Percentiles rank a stretch among this genome's conserved stretches.
Evolutionary conservation across 768 basidiomycete species (phyloP).

Genomic region (Imleria badia): DNA sequence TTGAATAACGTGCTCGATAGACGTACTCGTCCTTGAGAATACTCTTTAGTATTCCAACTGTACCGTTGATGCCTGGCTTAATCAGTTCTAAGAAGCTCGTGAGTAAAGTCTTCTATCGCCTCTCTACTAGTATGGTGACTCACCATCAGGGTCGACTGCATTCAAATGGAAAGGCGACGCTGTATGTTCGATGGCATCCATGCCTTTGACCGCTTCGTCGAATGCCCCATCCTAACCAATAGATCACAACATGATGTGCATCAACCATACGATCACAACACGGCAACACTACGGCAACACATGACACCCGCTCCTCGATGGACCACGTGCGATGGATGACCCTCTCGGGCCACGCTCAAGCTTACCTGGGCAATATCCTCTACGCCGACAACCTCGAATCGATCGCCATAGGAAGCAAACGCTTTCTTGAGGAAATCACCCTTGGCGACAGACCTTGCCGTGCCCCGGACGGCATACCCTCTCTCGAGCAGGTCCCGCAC

Average conservation of each 20-base stretch:
- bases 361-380: slow-evolving; percentile 61
- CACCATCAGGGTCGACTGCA: slow-evolving; percentile 44
- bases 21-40: slow-evolving; percentile 53
- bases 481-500: slow-evolving; percentile 53
- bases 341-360: neutral
- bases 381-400: slow-evolving; percentile 65
- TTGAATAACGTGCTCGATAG: neutral
- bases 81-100: slow-evolving; percentile 50
- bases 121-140: neutral
- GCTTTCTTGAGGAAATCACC: slow-evolving; percentile 52
- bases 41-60: slow-evolving; percentile 58
- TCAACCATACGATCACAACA: too few species aligned
- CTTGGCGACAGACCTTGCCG: slow-evolving; percentile 64
- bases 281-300: too few species aligned
- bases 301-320: too few species aligned
- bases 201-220: slow-evolving; percentile 74
- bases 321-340: neutral
- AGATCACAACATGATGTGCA: neutral
- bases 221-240: slow-evolving; percentile 58
- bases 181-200: slow-evolving; percentile 69
- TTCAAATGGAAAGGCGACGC: slow-evolving; percentile 60
- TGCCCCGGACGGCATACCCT: slow-evolving; percentile 64
- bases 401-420: slow-evolving; percentile 54
- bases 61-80: slow-evolving; percentile 73
- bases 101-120: neutral